Evolutionary conservation across 208 protist species (phyloP).

Genomic region (Leptomonas pyrrhocoris): DNA sequence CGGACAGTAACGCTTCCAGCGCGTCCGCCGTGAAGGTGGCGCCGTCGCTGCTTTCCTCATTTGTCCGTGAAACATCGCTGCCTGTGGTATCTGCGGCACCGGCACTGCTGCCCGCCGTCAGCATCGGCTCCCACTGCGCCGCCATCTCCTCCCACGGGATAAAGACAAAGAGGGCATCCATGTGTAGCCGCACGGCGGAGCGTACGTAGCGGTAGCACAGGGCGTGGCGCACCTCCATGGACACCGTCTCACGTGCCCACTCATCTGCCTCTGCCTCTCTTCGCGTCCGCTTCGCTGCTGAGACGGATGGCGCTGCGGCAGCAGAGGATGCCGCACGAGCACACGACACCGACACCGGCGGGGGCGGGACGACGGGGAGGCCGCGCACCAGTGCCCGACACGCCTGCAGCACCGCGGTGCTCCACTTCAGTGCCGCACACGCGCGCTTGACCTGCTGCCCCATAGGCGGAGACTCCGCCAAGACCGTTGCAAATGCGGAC

Average conservation of each 20-base stretch:
- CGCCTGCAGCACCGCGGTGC: constrained; percentile 46
- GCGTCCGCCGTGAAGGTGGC: constrained; percentile 8
- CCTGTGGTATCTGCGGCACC: neutral
- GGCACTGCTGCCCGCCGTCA: constrained; percentile 2
- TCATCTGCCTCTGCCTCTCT: constrained; percentile 11
- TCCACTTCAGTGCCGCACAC: constrained; percentile 64
- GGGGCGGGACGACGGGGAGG: constrained; percentile 14
- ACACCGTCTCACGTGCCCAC: constrained; percentile 30
- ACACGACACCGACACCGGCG: constrained; percentile 10
- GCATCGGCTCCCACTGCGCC: constrained; percentile 45
- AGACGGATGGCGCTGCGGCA: neutral
- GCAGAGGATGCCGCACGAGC: neutral
- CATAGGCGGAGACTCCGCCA: constrained; percentile 47
- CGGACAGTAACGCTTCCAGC: constrained; percentile 35
- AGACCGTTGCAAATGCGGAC: constrained; percentile 50
- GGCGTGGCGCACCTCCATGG: constrained; percentile 40
- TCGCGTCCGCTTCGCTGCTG: neutral
- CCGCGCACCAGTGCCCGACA: constrained; percentile 40
- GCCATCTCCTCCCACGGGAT: constrained; percentile 76
- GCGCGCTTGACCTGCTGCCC: constrained; percentile 62
- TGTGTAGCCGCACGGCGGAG: constrained; percentile 62
- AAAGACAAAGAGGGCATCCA: constrained; percentile 73
- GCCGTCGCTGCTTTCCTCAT: constrained; percentile 3
- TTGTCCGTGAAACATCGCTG: neutral
- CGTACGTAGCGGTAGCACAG: constrained; percentile 58